A percentile compares a stretch with the other conserved stretches of the same genome.
These are phyloP conservation scores for Syzygium syzygioides DNA, from an alignment of 441 rosid genomes.

Conservation along the genomic window DNA sequence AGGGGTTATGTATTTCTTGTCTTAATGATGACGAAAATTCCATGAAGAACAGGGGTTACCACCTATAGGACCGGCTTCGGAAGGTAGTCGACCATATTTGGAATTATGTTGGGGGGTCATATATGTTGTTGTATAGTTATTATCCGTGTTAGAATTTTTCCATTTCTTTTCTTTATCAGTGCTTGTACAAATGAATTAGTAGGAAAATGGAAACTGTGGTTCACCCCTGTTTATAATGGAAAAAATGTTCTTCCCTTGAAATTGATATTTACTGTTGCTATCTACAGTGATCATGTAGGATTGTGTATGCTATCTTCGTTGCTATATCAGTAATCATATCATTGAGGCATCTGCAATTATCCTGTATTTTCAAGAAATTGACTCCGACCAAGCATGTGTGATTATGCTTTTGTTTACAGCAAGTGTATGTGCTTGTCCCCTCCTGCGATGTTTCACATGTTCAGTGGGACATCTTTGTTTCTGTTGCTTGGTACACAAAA, in stretches of 20 bases:
- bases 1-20: not conserved
- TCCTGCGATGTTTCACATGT: not conserved
- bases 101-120: not conserved
- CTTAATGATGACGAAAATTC: not conserved
- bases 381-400: not conserved
- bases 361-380: not conserved
- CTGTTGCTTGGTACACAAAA: not conserved
- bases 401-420: not conserved
- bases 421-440: not conserved
- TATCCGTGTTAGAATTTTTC: not conserved
- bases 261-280: not conserved
- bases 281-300: not conserved
- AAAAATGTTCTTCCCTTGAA: not conserved
- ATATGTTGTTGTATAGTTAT: constrained; percentile 2
- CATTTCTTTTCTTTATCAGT: not conserved
- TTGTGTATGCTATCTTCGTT: not conserved
- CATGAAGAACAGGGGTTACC: not conserved
- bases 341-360: not conserved
- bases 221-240: not conserved
- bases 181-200: not conserved
- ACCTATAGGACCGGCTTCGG: not conserved
- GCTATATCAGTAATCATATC: not conserved
- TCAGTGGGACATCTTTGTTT: not conserved
- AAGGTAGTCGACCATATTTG: not conserved
- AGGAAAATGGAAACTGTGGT: not conserved